Conservation (phyloP, 1,139 yeast genomes). For the Geotrichum restrictum region DNA sequence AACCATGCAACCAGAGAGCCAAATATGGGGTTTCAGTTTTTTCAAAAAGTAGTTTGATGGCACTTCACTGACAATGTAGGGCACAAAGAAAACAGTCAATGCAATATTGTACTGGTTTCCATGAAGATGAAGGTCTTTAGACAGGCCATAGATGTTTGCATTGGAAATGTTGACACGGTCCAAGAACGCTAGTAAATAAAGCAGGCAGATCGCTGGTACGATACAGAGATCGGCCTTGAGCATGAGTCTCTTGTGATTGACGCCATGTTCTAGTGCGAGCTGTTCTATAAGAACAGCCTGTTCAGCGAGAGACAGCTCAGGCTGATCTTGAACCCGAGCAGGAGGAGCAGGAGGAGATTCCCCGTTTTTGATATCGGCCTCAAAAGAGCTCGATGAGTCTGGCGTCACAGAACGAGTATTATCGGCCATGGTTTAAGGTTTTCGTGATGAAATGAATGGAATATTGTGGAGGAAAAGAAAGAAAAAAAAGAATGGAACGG, state of each 20-base stretch:
- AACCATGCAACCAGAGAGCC: slow-evolving; percentile 56
- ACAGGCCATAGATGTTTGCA: slow-evolving; percentile 65
- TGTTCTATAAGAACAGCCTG: slow-evolving; percentile 34
- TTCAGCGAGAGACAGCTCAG: slow-evolving; percentile 18
- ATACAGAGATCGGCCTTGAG: slow-evolving; percentile 62
- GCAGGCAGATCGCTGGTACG: slow-evolving; percentile 65
- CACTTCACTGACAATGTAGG: slow-evolving; percentile 64
- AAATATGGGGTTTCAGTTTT: slow-evolving; percentile 57
- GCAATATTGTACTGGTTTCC: slow-evolving; percentile 62
- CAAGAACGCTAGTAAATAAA: slow-evolving; percentile 64
- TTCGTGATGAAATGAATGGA: too few species aligned
- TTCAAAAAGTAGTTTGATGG: slow-evolving; percentile 63
- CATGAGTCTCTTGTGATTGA: slow-evolving; percentile 51
- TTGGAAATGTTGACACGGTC: slow-evolving; percentile 74
- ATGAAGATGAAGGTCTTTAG: slow-evolving; percentile 47
- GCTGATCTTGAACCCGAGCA: too few species aligned
- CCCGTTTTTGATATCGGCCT: too few species aligned
- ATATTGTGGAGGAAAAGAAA: too few species aligned
- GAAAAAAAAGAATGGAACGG: too few species aligned
- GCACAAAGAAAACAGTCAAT: slow-evolving; percentile 64
- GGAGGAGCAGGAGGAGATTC: too few species aligned
- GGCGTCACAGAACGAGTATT: too few species aligned
- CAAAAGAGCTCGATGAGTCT: too few species aligned
- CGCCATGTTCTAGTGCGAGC: slow-evolving; percentile 44
- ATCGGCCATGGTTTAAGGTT: too few species aligned